Percentiles rank a stretch among this genome's conserved stretches.
Evolutionary conservation across 2,329 filamentous ascomycete species (phyloP).

Genomic region (Xylariaceae sp.): DNA sequence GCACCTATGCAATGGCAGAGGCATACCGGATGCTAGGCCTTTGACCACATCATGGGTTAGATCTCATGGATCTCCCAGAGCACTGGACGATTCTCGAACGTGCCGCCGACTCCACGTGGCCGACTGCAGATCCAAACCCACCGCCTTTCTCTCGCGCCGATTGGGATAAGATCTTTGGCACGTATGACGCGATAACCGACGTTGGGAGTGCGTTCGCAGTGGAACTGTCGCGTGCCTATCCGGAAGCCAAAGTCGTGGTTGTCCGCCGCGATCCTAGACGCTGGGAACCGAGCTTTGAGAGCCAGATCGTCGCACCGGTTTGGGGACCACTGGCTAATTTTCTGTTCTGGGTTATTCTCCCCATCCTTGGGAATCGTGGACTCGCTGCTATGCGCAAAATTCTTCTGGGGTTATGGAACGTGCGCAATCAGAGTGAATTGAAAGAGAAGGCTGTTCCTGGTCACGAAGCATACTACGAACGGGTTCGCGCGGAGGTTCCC

Average conservation of each 20-base stretch:
- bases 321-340: slow-evolving; percentile 1
- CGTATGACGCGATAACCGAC: slow-evolving; percentile 18
- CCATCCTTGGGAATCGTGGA: slow-evolving; percentile 30
- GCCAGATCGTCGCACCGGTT: slow-evolving; percentile 23
- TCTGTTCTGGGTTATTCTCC: slow-evolving; percentile 1
- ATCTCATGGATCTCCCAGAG: slow-evolving; percentile 6
- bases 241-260: slow-evolving; percentile 17
- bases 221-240: slow-evolving; percentile 13
- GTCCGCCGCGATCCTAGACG: slow-evolving; percentile 15
- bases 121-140: background rate
- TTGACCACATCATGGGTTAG: slow-evolving; percentile 6
- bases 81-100: slow-evolving; percentile 9
- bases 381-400: slow-evolving; percentile 8
- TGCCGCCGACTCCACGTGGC: slow-evolving; percentile 10
- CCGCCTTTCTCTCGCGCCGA: slow-evolving; percentile 6
- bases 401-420: slow-evolving; percentile 8
- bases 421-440: background rate
- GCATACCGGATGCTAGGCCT: slow-evolving; percentile 15
- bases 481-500: slow-evolving; percentile 15
- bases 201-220: slow-evolving; percentile 11
- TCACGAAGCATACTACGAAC: slow-evolving; percentile 19
- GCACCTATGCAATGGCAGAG: slow-evolving; percentile 14
- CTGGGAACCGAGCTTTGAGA: slow-evolving; percentile 18
- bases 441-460: background rate
- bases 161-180: slow-evolving; percentile 13